Base-by-base conservation (phyloP, 805 yeast species). In the Saccharomycopsis babjevae region DNA sequence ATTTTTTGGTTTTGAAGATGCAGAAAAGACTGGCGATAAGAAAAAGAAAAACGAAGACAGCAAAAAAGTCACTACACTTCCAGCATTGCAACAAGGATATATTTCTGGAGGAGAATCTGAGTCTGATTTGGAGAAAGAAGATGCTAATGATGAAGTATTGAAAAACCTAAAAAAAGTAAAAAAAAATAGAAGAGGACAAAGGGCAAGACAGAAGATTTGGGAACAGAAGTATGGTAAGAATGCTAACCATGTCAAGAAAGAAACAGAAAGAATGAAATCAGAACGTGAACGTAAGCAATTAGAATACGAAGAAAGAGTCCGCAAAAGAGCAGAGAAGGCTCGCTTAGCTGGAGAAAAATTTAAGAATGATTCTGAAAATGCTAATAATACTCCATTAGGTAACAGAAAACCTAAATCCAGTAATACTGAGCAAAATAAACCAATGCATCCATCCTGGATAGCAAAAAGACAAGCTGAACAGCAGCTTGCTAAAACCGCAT, bases 201-300 rank as follows among this genome's bases (percentile, higher is more conserved):
- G 98, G 63, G 99, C 97, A 0, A 84, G 99, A 75, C 94, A 93
- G 72, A 87, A 88, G 77, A 90, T 94, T 58, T 94, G 98, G 98
- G 99, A 91, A 70, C 76, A 81, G 74, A 93, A 94, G 72, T 94
- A 78, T 70, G 98, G 98, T 32, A 72, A 72, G 20, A 75, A 77
- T 30, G 99, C 99, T n/a, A 85, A 83, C 61, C 99, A 94, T 71
- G 80, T 92, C 28, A 77, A 82, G 68, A 80, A 84, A 66, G 88
- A 88, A 67, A 73, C 77, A n/a, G 83, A 79, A 56, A 78, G 84
- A 50, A 71, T 75, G 34, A 74, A 72, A 54, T 79, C 79, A 54
- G 86, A 84, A 64, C 76, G 87, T 63, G 84, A 84, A 65, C 76
- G 77, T 62, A 79, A 80, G 67, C 88, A 83, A 68, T 66, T 66